Evolutionary conservation across 179 eudicot genomes (phyloP), one percentile per base, ranked within the genome.

Genomic region (Gypsophila paniculata): DNA sequence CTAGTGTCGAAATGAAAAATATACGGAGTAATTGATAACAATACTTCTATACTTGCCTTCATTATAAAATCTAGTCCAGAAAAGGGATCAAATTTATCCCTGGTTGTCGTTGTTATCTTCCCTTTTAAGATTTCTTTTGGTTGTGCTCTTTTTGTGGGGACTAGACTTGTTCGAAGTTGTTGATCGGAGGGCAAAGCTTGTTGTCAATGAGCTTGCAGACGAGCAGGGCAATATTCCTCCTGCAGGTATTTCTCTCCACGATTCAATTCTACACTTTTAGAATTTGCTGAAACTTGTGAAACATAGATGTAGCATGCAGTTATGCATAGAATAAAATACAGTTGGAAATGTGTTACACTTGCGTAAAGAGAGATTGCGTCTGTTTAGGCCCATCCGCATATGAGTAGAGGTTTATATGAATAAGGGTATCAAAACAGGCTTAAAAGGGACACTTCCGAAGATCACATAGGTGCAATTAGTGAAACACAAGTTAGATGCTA

Each of bases 91-190:
- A 29, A 44, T 46, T 49, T 44, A 9, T 17, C 34, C 65, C 54
- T 21, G 12, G 23, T 32, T 34, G 21, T 68, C 4, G 23, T 8
- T 52, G 13, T 61, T 66, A 51, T 17, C 61, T 46, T 34, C 25
- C n/a, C 17, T 64, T 44, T 61, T 26, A 39, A 22, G 44, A 73
- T 25, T 19, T 13, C 34, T 17, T 25, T 18, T 25, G 26, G 25
- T 52, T 54, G 32, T 59, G 36, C 21, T 69, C 22, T 51, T 49
- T 68, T 49, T 68, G 44, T 26, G 7, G 64, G 70, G 78, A 59
- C 66, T 83, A 94, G 99, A 90, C 82, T 82, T 94, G 85, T 94
- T 94, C 70, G 99, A 94, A 81, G 97, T 90, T 65, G 99, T 94
- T 49, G 99, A 94, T 77, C 85, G 96, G 64, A 92, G 91, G 82